Conservation (phyloP, 2,329 filamentous ascomycete genomes). For the Coniella vitis region DNA sequence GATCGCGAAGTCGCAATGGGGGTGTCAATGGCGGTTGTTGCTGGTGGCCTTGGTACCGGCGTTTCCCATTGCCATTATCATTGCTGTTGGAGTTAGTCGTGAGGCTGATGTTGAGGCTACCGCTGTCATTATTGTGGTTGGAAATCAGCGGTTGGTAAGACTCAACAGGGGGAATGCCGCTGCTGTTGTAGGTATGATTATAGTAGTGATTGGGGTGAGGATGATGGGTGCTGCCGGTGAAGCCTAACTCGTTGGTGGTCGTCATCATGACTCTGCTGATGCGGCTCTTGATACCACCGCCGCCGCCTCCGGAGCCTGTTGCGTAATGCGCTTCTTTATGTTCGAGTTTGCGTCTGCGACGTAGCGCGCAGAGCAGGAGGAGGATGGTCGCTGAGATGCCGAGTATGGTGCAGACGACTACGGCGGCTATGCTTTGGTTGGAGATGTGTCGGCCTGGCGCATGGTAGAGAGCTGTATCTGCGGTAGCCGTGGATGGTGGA, state of each 20-base stretch:
- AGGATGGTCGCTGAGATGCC: conserved; percentile 30
- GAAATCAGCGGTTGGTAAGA: conserved; percentile 38
- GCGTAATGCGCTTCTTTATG: conserved; percentile 11
- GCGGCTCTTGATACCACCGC: conserved; percentile 12
- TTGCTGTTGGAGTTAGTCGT: conserved; percentile 14
- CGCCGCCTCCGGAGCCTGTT: background rate
- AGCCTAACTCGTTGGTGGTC: conserved; percentile 11
- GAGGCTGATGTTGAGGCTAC: background rate
- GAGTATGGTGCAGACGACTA: conserved; percentile 36
- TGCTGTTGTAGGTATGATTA: too few relatives aligned
- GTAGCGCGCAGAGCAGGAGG: conserved; percentile 31
- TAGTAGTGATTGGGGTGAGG: too few relatives aligned
- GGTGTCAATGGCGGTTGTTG: conserved; percentile 30
- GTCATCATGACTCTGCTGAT: conserved; percentile 15
- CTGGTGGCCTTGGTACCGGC: too few relatives aligned
- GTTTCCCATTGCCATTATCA: too few relatives aligned
- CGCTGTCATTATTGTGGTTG: conserved; percentile 22
- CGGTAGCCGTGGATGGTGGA: background rate
- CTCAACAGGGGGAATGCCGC: conserved; percentile 20
- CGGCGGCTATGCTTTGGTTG: conserved; percentile 36
- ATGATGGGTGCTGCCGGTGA: too few relatives aligned
- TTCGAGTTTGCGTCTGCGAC: conserved; percentile 23
- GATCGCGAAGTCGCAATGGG: conserved; percentile 41
- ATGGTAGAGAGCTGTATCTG: background rate
- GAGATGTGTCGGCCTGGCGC: conserved; percentile 23